These are phyloP conservation scores for Terfezia boudieri DNA, from an alignment of 495 filamentous ascomycete species.

Conservation along the genomic window DNA sequence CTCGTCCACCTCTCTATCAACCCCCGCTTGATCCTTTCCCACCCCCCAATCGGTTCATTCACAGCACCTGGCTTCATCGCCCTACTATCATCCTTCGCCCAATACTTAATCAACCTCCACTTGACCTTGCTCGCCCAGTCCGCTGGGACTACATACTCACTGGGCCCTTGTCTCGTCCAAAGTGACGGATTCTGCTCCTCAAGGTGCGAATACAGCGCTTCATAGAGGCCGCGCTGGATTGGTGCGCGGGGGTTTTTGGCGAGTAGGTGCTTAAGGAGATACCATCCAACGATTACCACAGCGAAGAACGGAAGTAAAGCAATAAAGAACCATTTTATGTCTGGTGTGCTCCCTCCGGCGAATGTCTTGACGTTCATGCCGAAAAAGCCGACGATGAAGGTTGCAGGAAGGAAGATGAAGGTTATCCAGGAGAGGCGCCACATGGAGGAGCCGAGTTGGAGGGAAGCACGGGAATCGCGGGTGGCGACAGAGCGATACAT, in stretches of 20 bases:
- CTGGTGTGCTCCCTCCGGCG: constrained; percentile 15
- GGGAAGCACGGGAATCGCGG: constrained; percentile 28
- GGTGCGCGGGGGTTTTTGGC: constrained; percentile 25
- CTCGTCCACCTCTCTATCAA: constrained; percentile 26
- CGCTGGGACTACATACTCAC: constrained; percentile 21
- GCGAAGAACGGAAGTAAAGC: constrained; percentile 25
- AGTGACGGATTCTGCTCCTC: constrained; percentile 24
- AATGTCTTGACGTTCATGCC: constrained; percentile 33
- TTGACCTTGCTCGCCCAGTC: constrained; percentile 20
- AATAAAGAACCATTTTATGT: constrained; percentile 32
- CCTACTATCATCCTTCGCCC: constrained; percentile 23
- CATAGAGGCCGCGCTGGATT: constrained; percentile 29
- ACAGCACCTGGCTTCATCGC: not conserved
- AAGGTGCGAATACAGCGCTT: constrained; percentile 27
- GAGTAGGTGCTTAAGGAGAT: constrained; percentile 28
- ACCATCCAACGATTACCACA: constrained; percentile 26
- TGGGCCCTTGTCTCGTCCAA: constrained; percentile 28
- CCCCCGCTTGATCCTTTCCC: constrained; percentile 25
- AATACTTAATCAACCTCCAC: constrained; percentile 26
- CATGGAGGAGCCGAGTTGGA: constrained; percentile 29
- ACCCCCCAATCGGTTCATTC: constrained; percentile 12
- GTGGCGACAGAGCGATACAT: constrained; percentile 36
- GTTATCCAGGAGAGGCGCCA: constrained; percentile 29
- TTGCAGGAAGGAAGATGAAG: constrained; percentile 33
- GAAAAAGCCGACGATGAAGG: constrained; percentile 29